phyloP scores from a whole-genome alignment of 257 asterid genomes.

The Plantago major region DNA sequence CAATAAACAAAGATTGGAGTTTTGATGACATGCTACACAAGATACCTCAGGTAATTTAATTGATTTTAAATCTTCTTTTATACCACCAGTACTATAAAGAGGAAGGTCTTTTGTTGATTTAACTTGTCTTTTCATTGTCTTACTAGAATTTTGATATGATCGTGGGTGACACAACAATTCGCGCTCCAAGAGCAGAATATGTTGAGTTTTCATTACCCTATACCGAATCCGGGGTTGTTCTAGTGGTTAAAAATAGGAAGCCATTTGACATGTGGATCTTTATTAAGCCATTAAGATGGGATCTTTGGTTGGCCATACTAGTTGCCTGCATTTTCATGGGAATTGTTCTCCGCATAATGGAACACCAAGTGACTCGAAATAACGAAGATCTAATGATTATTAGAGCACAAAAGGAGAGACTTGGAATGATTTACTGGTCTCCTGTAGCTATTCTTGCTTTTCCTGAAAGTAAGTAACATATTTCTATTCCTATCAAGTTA shows the following conservation, averaged over 20 bases:
- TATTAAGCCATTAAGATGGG: conserved; percentile 39
- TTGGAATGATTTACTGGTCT: conserved; percentile 22
- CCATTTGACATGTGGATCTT: conserved; percentile 52
- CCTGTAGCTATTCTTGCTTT: conserved; percentile 39
- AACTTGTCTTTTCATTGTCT: conserved; percentile 3
- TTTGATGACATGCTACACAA: conserved; percentile 18
- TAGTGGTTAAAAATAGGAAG: conserved; percentile 39
- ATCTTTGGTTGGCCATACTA: conserved; percentile 41
- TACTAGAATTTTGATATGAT: conserved; percentile 39
- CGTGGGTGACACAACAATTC: conserved; percentile 53
- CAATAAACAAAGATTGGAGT: neutral
- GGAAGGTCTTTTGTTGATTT: neutral
- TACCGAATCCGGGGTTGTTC: conserved; percentile 50
- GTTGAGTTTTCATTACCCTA: conserved; percentile 50
- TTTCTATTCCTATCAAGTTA: neutral
- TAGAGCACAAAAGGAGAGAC: conserved; percentile 15
- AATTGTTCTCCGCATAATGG: conserved; percentile 27
- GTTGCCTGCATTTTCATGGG: conserved; percentile 30
- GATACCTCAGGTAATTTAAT: conserved; percentile 20
- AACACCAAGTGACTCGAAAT: conserved; percentile 10
- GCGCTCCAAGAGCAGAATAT: conserved; percentile 40
- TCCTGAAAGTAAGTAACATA: conserved; percentile 33
- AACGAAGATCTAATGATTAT: conserved; percentile 5
- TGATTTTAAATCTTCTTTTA: neutral
- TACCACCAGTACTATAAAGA: too few relatives aligned